phyloP scores from a whole-genome alignment of 352 stramenopile species.

The Phytopythium aichiense region DNA sequence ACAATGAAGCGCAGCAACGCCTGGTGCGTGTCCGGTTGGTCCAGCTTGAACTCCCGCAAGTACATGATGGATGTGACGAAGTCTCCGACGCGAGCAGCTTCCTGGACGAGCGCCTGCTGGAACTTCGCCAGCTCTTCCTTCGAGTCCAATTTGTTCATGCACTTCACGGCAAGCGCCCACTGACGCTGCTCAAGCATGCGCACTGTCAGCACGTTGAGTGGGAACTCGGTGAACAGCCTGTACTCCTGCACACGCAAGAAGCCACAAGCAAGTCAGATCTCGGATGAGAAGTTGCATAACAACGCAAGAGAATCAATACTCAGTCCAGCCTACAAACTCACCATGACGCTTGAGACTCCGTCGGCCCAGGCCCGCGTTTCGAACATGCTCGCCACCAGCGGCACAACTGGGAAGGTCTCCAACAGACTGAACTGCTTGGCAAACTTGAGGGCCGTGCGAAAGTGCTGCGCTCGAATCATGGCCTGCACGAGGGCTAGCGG shows the following conservation, averaged over 20 bases:
- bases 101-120: constrained; percentile 52
- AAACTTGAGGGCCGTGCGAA: constrained; percentile 71
- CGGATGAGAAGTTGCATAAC: too few species aligned
- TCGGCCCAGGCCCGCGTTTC: constrained; percentile 66
- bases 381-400: constrained; percentile 69
- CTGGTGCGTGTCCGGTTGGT: constrained; percentile 28
- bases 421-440: constrained; percentile 77
- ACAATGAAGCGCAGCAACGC: constrained; percentile 54
- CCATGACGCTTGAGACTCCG: constrained; percentile 65
- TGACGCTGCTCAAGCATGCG: constrained; percentile 68
- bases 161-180: constrained; percentile 71
- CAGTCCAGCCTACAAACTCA: neutral
- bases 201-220: constrained; percentile 52
- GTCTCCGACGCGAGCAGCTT: constrained; percentile 52
- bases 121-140: constrained; percentile 40
- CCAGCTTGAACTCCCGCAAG: constrained; percentile 77
- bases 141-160: constrained; percentile 66
- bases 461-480: constrained; percentile 78
- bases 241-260: constrained; percentile 28
- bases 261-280: neutral
- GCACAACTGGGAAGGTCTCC: constrained; percentile 54
- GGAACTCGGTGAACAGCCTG: constrained; percentile 65
- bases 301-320: neutral
- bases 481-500: constrained; percentile 73
- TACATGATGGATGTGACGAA: constrained; percentile 67